Evolutionary conservation across 2,329 filamentous ascomycete species (phyloP), one percentile per base, ranked within the genome.

Genomic region (Chrysoporthe austroafricana): DNA sequence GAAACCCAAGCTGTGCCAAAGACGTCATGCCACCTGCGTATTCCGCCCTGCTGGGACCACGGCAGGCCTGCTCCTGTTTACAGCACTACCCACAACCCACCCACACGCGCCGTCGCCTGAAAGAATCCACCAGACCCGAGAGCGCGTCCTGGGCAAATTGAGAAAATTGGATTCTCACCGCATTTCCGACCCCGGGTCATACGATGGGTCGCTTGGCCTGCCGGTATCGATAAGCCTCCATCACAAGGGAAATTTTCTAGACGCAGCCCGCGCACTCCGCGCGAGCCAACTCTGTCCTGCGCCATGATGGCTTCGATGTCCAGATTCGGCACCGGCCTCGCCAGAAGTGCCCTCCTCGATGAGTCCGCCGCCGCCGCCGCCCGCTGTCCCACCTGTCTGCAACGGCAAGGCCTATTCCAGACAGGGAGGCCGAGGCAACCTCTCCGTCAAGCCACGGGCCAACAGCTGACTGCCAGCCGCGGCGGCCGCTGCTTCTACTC

Each of bases 401-500:
- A 61, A 16, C 57, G 69, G 62, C 66, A 62, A 61, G 46, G 21
- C 21, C 52, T 69, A 44, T 58, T 46, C 44, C 66, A 70, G 57
- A 56, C 57, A 44, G 48, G 48, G n/a, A 62, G 66, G 57, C 62
- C 67, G 32, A 64, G 59, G 39, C 60, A 61, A 36, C 16, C 71
- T 66, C 65, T 73, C 69, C 63, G 71, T 70, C 50, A 46, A 18
- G 7, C 62, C 21, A 14, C 13, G 21, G 62, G 39, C 56, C 73
- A 72, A 62, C 73, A 71, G 21, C 73, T 72, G 64, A 69, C 71
- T 54, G 54, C 74, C 60, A 71, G 73, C 26, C 57, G 36, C 42
- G 59, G 62, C 54, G 63, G 58, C 6, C 74, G 76, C 34, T 78
- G 76, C 43, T 71, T 73, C 60, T 79, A 77, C 65, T 83, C 82